Percentiles rank a stretch among this genome's conserved stretches.
These are phyloP conservation scores for Agapanthus africanus DNA, from an alignment of 106 monocot species.

Conservation along the genomic window DNA sequence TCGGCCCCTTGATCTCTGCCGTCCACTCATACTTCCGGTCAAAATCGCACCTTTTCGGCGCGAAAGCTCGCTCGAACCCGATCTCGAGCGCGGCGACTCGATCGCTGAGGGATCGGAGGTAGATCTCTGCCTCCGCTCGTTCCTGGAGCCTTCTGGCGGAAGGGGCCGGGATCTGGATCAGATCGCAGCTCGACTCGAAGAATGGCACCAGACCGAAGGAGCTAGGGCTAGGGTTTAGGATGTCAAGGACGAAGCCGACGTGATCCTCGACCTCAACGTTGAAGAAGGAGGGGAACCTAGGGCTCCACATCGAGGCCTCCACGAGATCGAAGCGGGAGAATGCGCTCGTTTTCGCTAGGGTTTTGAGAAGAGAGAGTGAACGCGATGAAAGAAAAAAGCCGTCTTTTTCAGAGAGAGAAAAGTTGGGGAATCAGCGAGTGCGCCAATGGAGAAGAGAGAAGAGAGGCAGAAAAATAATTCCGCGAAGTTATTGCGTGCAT, in stretches of 20 bases:
- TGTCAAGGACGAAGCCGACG: slow-evolving; percentile 27
- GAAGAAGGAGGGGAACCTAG: neutral
- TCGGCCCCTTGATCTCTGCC: slow-evolving; percentile 54
- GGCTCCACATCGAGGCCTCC: slow-evolving; percentile 3
- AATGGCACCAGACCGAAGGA: slow-evolving; percentile 7
- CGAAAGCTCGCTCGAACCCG: slow-evolving; percentile 16
- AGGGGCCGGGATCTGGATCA: slow-evolving; percentile 4
- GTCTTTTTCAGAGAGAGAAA: neutral
- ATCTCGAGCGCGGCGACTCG: slow-evolving; percentile 74
- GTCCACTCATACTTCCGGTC: slow-evolving; percentile 82
- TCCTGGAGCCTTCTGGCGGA: slow-evolving; percentile 6
- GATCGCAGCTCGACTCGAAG: slow-evolving; percentile 13
- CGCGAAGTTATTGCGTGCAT: neutral
- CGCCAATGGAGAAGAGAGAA: neutral
- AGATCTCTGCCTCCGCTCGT: slow-evolving; percentile 4
- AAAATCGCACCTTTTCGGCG: neutral
- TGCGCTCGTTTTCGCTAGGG: slow-evolving; percentile 19
- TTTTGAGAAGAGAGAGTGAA: slow-evolving; percentile 2
- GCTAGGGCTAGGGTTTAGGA: slow-evolving; percentile 18
- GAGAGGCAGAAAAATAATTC: neutral
- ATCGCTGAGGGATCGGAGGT: slow-evolving; percentile 33
- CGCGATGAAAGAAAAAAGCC: neutral
- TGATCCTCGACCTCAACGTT: slow-evolving; percentile 12
- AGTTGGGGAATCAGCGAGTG: neutral
- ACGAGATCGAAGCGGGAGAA: slow-evolving; percentile 29